A percentile compares a stretch with the other conserved stretches of the same genome.
These are phyloP conservation scores for Fraxinus baroniana DNA, from an alignment of 305 asterid genomes.

Conservation along the genomic window DNA sequence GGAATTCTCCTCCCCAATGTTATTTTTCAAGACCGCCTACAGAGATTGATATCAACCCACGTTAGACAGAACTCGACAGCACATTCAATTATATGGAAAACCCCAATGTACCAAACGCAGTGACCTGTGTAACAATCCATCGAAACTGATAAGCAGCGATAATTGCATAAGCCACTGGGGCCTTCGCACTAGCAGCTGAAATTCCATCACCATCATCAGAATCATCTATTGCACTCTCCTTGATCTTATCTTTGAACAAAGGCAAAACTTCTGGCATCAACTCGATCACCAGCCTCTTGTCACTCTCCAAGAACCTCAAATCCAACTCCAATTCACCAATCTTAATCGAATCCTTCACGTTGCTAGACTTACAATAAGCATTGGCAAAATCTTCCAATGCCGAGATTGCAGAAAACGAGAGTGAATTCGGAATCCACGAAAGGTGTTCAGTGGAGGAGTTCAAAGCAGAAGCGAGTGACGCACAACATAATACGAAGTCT, in stretches of 20 bases:
- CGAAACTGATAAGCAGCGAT: constrained; percentile 79
- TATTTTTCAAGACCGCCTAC: background rate
- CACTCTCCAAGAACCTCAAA: constrained; percentile 43
- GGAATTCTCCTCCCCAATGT: background rate
- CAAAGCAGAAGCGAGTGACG: constrained; percentile 68
- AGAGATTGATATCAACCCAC: background rate
- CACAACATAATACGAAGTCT: constrained; percentile 64
- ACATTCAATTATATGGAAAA: background rate
- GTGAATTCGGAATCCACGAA: constrained; percentile 54
- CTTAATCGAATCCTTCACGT: constrained; percentile 39
- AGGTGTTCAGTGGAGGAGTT: constrained; percentile 62
- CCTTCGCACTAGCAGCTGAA: constrained; percentile 74
- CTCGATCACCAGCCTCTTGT: constrained; percentile 59
- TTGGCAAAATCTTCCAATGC: constrained; percentile 44
- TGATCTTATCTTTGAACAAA: constrained; percentile 54
- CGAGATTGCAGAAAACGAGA: constrained; percentile 42
- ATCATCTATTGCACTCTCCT: constrained; percentile 72
- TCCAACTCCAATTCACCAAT: constrained; percentile 54
- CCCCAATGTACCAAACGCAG: background rate
- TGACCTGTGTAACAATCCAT: constrained; percentile 81
- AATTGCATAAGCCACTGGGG: constrained; percentile 75
- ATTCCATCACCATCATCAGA: constrained; percentile 52
- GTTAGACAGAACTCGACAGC: background rate
- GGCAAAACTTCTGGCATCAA: constrained; percentile 63
- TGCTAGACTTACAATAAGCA: constrained; percentile 37